A percentile compares a stretch with the other conserved stretches of the same genome.
These are phyloP conservation scores for Fragosphaeria purpurea DNA, from an alignment of 2,329 filamentous ascomycete genomes.

Conservation along the genomic window DNA sequence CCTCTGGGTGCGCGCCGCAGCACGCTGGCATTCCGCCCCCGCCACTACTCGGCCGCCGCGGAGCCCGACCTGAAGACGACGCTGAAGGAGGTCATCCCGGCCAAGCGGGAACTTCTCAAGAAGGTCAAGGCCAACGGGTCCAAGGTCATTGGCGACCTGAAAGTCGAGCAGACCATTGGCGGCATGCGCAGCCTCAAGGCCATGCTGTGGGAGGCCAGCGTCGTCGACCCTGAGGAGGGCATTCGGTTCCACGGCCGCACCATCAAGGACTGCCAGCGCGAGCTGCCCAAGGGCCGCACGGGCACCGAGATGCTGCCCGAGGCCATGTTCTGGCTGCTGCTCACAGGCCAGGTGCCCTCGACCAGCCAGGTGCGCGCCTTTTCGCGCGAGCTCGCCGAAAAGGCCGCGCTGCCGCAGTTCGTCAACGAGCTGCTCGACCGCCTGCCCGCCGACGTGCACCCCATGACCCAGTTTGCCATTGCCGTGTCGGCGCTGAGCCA, in stretches of 20 bases:
- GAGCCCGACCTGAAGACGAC: slow-evolving; percentile 87
- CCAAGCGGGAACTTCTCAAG: slow-evolving; percentile 86
- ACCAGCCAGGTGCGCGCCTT: slow-evolving; percentile 71
- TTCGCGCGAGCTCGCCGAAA: slow-evolving; percentile 77
- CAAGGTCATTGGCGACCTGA: slow-evolving; percentile 83
- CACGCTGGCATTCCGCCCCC: slow-evolving; percentile 21
- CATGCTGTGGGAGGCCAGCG: slow-evolving; percentile 98
- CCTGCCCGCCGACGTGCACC: slow-evolving; percentile 84
- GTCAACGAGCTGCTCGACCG: slow-evolving; percentile 80
- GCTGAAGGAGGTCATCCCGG: slow-evolving; percentile 74
- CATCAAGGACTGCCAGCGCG: slow-evolving; percentile 94
- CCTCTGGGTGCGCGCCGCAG: slow-evolving; percentile 5
- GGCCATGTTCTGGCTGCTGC: slow-evolving; percentile 97
- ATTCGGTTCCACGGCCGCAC: slow-evolving; percentile 97
- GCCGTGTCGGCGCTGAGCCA: slow-evolving; percentile 94
- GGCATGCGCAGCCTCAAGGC: slow-evolving; percentile 97
- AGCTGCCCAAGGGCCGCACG: slow-evolving; percentile 82
- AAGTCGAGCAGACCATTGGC: slow-evolving; percentile 86
- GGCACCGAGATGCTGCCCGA: slow-evolving; percentile 97
- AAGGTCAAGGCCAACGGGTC: slow-evolving; percentile 79
- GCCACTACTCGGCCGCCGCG: slow-evolving; percentile 61
- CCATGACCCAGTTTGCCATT: slow-evolving; percentile 96
- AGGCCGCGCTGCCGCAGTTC: slow-evolving; percentile 72
- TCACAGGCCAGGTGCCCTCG: slow-evolving; percentile 86
- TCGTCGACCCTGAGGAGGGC: slow-evolving; percentile 91